Percentiles rank a stretch among this genome's conserved stretches.
Evolutionary conservation across 306 rosid genomes (phyloP).

Genomic region (Pueraria montana): DNA sequence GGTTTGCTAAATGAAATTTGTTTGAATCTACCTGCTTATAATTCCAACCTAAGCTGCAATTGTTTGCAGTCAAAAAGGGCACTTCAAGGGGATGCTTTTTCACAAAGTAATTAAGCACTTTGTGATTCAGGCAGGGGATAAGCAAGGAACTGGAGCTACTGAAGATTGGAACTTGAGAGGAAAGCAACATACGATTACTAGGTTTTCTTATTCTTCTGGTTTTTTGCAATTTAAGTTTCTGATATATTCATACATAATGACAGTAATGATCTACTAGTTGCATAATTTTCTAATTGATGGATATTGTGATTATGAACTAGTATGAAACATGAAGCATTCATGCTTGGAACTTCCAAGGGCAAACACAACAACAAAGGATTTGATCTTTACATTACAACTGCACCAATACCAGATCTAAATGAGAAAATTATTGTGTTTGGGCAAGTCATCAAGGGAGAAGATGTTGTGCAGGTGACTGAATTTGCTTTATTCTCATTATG

Average conservation of each 20-base stretch:
- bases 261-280: constrained; percentile 26
- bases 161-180: constrained; percentile 90
- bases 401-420: constrained; percentile 93
- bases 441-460: constrained; percentile 90
- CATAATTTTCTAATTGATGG: constrained; percentile 39
- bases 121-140: constrained; percentile 86
- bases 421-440: constrained; percentile 93
- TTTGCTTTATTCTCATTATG: constrained; percentile 25
- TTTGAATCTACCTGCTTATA: constrained; percentile 20
- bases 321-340: constrained; percentile 91
- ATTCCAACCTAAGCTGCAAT: constrained; percentile 33
- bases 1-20: constrained; percentile 33
- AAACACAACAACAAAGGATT: constrained; percentile 73
- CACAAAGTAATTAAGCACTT: constrained; percentile 84
- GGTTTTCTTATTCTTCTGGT: constrained; percentile 49
- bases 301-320: constrained; percentile 51
- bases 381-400: constrained; percentile 95
- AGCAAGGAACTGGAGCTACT: constrained; percentile 71
- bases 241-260: not conserved
- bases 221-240: constrained; percentile 28
- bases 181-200: constrained; percentile 60
- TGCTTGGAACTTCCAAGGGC: constrained; percentile 92
- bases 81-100: constrained; percentile 87
- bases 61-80: constrained; percentile 84
- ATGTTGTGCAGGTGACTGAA: constrained; percentile 90